Conservation (phyloP, 2,329 filamentous ascomycete species). For the Fusarium armeniacum region DNA sequence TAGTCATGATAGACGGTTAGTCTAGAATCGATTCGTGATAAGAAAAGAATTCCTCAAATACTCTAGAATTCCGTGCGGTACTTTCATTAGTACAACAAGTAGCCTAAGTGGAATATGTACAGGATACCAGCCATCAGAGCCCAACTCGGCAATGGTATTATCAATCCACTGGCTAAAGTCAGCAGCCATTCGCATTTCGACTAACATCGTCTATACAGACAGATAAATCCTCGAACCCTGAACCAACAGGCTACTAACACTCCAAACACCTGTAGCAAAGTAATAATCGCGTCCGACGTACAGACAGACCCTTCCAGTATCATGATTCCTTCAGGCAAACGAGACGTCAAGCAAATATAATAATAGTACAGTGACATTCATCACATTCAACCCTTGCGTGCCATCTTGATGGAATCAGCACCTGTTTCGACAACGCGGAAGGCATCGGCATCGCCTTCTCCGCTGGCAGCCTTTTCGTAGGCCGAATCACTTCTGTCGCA, state of each 20-base stretch:
- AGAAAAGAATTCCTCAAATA: not conserved
- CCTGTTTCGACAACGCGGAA: conserved; percentile 88
- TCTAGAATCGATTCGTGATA: not conserved
- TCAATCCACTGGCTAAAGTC: not conserved
- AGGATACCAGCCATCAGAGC: not conserved
- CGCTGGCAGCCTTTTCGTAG: conserved; percentile 80
- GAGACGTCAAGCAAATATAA: not conserved
- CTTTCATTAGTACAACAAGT: not conserved
- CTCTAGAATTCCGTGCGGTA: not conserved
- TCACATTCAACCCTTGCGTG: conserved; percentile 41
- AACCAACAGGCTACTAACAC: not conserved
- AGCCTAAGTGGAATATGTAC: not conserved
- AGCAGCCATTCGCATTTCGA: not conserved
- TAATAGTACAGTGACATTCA: not conserved
- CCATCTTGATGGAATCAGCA: conserved; percentile 64
- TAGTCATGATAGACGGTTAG: not conserved
- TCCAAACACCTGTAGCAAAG: conserved; percentile 18
- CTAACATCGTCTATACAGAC: not conserved
- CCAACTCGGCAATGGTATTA: not conserved
- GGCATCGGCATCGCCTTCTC: conserved; percentile 77
- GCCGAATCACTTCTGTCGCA: conserved; percentile 79
- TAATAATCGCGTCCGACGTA: not conserved
- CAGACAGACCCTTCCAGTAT: not conserved
- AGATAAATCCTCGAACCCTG: not conserved
- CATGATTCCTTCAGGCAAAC: not conserved